phyloP scores from a whole-genome alignment of 2,329 filamentous ascomycete genomes.

The Aureobasidium zeae region DNA sequence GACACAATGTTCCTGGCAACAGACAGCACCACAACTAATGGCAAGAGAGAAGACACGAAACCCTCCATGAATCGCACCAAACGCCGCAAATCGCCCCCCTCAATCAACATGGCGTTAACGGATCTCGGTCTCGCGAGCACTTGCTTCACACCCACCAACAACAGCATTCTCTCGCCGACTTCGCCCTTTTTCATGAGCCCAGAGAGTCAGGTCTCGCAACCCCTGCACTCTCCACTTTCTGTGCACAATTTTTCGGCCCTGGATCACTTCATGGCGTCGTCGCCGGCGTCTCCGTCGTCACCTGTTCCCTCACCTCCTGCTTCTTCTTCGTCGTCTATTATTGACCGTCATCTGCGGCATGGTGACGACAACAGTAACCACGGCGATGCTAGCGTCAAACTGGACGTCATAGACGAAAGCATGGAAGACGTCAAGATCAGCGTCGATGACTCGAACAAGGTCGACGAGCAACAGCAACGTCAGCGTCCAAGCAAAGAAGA shows the following conservation, averaged over 20 bases:
- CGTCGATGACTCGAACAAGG: slow-evolving; percentile 20
- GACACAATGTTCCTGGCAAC: not conserved
- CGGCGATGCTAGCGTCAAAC: not conserved
- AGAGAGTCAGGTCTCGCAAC: slow-evolving; percentile 38
- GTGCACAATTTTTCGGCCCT: slow-evolving; percentile 79
- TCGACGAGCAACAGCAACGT: too few relatives aligned
- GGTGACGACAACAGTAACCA: too few relatives aligned
- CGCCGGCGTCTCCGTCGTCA: slow-evolving; percentile 28
- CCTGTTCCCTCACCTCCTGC: too few relatives aligned
- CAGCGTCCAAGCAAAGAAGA: slow-evolving; percentile 66
- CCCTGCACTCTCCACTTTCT: not conserved
- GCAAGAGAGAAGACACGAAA: not conserved
- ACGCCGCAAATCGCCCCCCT: slow-evolving; percentile 34
- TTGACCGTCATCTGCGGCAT: too few relatives aligned
- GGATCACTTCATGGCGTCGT: slow-evolving; percentile 46
- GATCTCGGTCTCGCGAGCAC: slow-evolving; percentile 45
- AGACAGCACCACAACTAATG: not conserved
- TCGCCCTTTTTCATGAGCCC: slow-evolving; percentile 74
- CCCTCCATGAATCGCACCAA: not conserved
- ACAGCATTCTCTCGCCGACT: slow-evolving; percentile 65
- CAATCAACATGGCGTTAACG: slow-evolving; percentile 58
- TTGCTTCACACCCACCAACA: slow-evolving; percentile 57
- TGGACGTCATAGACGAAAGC: slow-evolving; percentile 34
- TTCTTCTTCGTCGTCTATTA: too few relatives aligned
- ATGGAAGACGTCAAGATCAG: slow-evolving; percentile 26